phyloP scores from a whole-genome alignment of 176 grass and related monocot species.

The Hyparrhenia diplandra region DNA sequence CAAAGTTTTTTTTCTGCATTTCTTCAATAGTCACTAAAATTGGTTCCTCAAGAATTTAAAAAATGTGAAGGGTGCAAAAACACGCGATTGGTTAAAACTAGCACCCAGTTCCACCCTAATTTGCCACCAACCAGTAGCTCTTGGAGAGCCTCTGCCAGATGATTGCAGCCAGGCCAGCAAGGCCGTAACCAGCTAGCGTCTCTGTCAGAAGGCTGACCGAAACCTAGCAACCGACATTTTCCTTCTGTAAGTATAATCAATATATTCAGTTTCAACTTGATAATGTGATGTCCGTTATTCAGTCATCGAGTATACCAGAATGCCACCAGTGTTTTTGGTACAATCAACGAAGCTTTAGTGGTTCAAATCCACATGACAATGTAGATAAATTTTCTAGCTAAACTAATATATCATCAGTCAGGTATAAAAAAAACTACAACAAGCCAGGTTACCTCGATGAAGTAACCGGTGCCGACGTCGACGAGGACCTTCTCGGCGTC shows the following conservation, averaged over 20 bases:
- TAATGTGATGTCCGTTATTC: not conserved
- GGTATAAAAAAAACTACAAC: not conserved
- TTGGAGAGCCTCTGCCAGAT: no score
- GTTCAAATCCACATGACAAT: not conserved
- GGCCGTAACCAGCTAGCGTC: not conserved
- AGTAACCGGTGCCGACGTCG: constrained; percentile 93
- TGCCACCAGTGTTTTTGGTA: not conserved
- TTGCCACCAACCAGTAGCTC: no score
- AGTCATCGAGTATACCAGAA: not conserved
- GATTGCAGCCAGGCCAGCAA: no score
- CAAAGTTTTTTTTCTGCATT: not conserved
- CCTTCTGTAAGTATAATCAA: not conserved
- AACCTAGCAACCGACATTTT: not conserved
- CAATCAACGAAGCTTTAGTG: not conserved
- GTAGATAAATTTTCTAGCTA: not conserved
- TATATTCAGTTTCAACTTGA: not conserved
- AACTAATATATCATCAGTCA: not conserved
- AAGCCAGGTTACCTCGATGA: constrained; percentile 67
- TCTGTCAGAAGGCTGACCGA: not conserved
- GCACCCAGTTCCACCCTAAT: no score
- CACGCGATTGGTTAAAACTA: no score
- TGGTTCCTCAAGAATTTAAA: no score
- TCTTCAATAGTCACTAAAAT: no score
- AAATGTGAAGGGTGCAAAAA: no score
- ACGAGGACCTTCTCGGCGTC: constrained; percentile 87